Conservation (phyloP, 768 basidiomycete genomes). For the Strobilomyces confusus region DNA sequence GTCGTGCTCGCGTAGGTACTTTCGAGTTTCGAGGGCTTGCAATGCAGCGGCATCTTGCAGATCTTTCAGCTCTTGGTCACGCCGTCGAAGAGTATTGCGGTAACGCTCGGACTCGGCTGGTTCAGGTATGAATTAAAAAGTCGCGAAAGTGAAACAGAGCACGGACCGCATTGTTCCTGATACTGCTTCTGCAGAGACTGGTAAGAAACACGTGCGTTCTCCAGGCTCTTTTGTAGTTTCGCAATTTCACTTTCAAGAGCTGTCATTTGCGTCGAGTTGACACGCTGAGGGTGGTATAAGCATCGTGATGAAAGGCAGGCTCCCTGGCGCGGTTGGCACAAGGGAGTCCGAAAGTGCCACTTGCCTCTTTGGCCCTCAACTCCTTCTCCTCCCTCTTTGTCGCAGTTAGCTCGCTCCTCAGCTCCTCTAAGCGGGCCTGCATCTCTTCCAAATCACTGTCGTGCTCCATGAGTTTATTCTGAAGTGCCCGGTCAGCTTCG, state of each 20-base stretch:
- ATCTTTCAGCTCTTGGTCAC: constrained; percentile 69
- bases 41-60: constrained; percentile 56
- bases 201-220: constrained; percentile 69
- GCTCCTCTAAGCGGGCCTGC: constrained; percentile 73
- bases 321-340: neutral
- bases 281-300: constrained; percentile 41
- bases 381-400: constrained; percentile 94
- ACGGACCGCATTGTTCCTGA: constrained; percentile 79
- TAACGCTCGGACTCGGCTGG: constrained; percentile 75
- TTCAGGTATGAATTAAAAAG: neutral
- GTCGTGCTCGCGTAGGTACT: constrained; percentile 66
- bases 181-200: constrained; percentile 82
- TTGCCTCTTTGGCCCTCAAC: constrained; percentile 78
- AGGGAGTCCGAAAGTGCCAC: constrained; percentile 5
- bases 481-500: constrained; percentile 68
- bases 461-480: constrained; percentile 66
- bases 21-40: constrained; percentile 61
- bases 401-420: constrained; percentile 67
- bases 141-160: neutral
- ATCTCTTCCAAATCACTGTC: constrained; percentile 82
- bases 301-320: neutral
- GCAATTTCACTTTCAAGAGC: constrained; percentile 76
- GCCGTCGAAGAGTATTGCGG: constrained; percentile 65
- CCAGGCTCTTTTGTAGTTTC: constrained; percentile 69
- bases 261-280: constrained; percentile 61